A percentile compares a stretch with the other conserved stretches of the same genome.
Evolutionary conservation across 2,329 filamentous ascomycete genomes (phyloP).

Genomic region (Ophidiomyces ophidiicola): DNA sequence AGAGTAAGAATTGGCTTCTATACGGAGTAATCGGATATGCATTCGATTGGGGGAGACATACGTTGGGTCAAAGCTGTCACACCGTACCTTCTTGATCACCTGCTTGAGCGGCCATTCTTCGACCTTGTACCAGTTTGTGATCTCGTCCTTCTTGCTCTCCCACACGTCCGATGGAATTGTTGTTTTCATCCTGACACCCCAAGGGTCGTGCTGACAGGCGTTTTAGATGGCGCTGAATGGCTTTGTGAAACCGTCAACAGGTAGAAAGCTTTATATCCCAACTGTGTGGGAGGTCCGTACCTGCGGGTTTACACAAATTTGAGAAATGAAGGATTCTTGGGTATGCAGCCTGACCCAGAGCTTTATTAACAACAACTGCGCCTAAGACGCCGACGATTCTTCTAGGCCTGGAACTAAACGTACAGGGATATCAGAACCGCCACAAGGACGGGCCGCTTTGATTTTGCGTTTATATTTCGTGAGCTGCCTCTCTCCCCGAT

Average conservation of each 20-base stretch:
- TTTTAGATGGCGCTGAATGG: no score
- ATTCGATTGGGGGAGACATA: constrained; percentile 17
- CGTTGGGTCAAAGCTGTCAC: constrained; percentile 34
- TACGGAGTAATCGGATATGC: background rate
- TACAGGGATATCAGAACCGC: constrained; percentile 9
- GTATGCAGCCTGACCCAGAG: constrained; percentile 3
- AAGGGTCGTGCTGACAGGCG: no score
- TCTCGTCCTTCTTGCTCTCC: constrained; percentile 34
- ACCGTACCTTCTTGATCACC: constrained; percentile 35
- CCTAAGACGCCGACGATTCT: background rate
- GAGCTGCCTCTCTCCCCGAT: no score
- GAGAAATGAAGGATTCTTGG: constrained; percentile 3
- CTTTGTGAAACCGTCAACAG: background rate
- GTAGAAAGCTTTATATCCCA: background rate
- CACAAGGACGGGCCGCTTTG: constrained; percentile 3
- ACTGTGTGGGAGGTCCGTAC: background rate
- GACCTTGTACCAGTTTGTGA: constrained; percentile 32
- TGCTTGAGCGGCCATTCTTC: constrained; percentile 37
- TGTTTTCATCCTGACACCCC: constrained; percentile 27
- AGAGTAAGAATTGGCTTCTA: background rate
- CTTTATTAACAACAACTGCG: constrained; percentile 1
- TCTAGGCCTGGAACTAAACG: background rate
- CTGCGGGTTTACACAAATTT: background rate
- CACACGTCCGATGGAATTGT: constrained; percentile 34
- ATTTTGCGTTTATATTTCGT: no score